Base-by-base conservation (phyloP, 139 green algal genomes). In the Asterochloris erici region DNA sequence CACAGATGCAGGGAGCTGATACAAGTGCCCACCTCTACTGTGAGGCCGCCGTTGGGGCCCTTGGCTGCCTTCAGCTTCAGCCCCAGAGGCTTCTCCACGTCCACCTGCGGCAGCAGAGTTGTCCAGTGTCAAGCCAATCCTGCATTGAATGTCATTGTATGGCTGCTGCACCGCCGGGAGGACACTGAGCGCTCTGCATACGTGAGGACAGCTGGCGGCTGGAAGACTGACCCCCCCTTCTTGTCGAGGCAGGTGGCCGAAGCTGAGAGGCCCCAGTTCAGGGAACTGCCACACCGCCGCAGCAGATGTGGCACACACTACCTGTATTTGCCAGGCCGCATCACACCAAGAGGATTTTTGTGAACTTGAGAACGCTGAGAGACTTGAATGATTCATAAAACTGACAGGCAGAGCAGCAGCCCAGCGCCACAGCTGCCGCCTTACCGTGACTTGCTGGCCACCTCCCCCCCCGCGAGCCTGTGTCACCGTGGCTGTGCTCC, bases 31-130 rank as follows among this genome's bases (percentile, higher is more conserved):
- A 91, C 88, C 87, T 94, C 95, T 11, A 98, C 93, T 9, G 92
- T 83, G 19, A 97, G 87, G 28, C 95, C 95, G 28, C 94, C 94
- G 78, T 88, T 88, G 13, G 87, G 66, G 12, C 83, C 85, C 21
- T 85, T 93, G 61, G 86, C 91, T 81, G 95, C 86, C 26, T 87
- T 89, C 60, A 98, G 84, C 71, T 87, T 91, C 61, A 98, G 84
- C 24, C 95, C 94, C 68, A 97, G 85, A 0, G 95, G 95, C 91
- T 98, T 98, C 75, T 97, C 94, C 21, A 98, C 83, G 27, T 97
- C 93, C 9, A 97, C 90, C 90, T 96, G 86, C n/a, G 81, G 66
- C 19, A 21, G 21, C 66, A 71, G 66, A 71, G 66, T 71, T 26
- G 6, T 71, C 17, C 19, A 71, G 19, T 9, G 14, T 71, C 19